Conservation (phyloP, 148 eudicot species). For the Drosera capensis region DNA sequence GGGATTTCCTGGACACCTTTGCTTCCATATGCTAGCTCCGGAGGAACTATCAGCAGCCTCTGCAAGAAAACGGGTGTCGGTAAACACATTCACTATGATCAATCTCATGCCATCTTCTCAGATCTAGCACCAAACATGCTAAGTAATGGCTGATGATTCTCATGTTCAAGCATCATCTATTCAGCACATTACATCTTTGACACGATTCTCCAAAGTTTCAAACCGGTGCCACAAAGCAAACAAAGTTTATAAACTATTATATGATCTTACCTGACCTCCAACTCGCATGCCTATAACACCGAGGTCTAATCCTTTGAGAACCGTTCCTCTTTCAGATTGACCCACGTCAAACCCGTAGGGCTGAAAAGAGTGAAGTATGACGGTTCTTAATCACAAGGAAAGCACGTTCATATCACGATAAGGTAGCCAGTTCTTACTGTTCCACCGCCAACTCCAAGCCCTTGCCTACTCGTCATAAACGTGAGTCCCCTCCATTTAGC, state of each 20-base stretch:
- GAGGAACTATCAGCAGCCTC: constrained; percentile 80
- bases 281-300: constrained; percentile 93
- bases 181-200: neutral
- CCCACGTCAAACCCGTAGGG: constrained; percentile 97
- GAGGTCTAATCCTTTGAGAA: constrained; percentile 76
- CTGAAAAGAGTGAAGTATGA: constrained; percentile 39
- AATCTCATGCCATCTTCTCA: no score
- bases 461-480: constrained; percentile 96
- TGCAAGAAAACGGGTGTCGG: constrained; percentile 14
- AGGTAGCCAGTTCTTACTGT: constrained; percentile 33
- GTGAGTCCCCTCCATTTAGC: constrained; percentile 91
- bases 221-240: no score
- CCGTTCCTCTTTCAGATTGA: constrained; percentile 74
- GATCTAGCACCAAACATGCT: no score
- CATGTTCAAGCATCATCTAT: neutral
- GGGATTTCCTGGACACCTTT: constrained; percentile 99
- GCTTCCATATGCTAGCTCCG: constrained; percentile 87
- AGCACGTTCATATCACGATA: neutral
- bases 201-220: no score
- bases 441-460: constrained; percentile 94
- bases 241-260: neutral
- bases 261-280: constrained; percentile 77
- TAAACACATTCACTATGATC: neutral
- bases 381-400: no score
- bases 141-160: no score